Evolutionary conservation across 306 rosid species (phyloP), one percentile per base, ranked within the genome.

Genomic region (Acacia acuminata): DNA sequence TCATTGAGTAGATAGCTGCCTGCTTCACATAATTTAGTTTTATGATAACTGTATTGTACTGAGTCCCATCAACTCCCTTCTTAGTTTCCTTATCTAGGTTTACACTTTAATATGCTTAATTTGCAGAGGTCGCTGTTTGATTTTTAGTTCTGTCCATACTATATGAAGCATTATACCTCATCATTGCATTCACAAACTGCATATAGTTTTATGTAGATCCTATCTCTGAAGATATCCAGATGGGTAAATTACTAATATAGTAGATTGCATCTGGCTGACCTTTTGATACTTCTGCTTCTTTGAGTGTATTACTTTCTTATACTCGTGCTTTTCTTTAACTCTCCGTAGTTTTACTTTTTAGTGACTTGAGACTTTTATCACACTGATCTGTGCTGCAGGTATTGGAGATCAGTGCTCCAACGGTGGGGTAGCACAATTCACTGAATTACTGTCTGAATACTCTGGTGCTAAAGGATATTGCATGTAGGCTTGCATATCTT

Each of bases 401-500:
- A 92, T 96, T 88, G 91, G 94, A 71, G 90, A 91, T 79, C 90
- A 91, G 87, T 96, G 99, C 85, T 85, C 97, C 42, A 75, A 82
- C 73, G 70, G 7, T 81, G 94, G 92, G 56, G 79, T 89, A 66
- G 90, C 85, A 74, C 81, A 70, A n/a, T 83, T 96, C 88, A 94
- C 97, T 0, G 47, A 90, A 82, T 63, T 73, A 76, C 79, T 96
- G 86, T 83, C 43, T 34, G 80, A 69, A 64, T 90, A 71, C 81
- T 90, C 99, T 68, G 97, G 90, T 65, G 79, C 27, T 81, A 20
- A 85, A 79, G 99, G 99, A 89, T 91, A 88, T 86, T 96, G 99
- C 91, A 44, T 94, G 98, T 96, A 96, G 24, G 87, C 45, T 86
- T 69, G 34, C n/a, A 13, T 64, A 14, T 64, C 4, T 64, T 64